Evolutionary conservation across 2,329 filamentous ascomycete genomes (phyloP), one percentile per base, ranked within the genome.

Genomic region (Fusarium sp.): DNA sequence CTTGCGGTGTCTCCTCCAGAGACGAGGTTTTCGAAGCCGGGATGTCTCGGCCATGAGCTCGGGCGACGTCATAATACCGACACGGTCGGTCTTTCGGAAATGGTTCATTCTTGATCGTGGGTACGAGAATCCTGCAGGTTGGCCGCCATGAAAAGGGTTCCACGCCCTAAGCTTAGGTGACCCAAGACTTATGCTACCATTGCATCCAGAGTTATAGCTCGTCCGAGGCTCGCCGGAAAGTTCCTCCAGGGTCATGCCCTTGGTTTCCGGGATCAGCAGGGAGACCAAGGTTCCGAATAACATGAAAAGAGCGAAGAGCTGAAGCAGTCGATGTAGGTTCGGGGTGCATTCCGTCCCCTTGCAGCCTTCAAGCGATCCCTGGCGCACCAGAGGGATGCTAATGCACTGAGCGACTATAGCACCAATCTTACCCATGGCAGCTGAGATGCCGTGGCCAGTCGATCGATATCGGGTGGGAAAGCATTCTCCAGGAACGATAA

Each of bases 221-320:
- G 89, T 90, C 3, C 88, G 86, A 4, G 87, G 82, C 77, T 93
- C 91, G 11, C 90, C 90, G 2, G 90, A 86, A 17, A 94, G 81
- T 68, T 90, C 87, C 76, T 94, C 93, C 42, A 96, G 82, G 0
- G 92, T 93, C 77, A 89, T 85, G 2, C 91, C 86, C 81, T 91
- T 94, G 0, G 91, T 94, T 80, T 94, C 92, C 0, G 92, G 92
- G 22, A 95, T 89, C n/a, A 95, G 80, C 5, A 94, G 81, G 2
- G 90, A 90, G 4, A 88, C 88, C 46, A 93, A 79, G 46, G 88
- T 86, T 36, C 93, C 93, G 52, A 87, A 85, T 7, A 95, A 83
- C 92, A 94, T 95, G 83, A 95, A 94, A 11, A 93, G 83, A 0
- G 91, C 91, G 78, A 93, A 94, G 38, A 94, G 91, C 77, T 93